Base-by-base conservation (phyloP, 2,329 filamentous ascomycete genomes). In the Aspergillus ruber region DNA sequence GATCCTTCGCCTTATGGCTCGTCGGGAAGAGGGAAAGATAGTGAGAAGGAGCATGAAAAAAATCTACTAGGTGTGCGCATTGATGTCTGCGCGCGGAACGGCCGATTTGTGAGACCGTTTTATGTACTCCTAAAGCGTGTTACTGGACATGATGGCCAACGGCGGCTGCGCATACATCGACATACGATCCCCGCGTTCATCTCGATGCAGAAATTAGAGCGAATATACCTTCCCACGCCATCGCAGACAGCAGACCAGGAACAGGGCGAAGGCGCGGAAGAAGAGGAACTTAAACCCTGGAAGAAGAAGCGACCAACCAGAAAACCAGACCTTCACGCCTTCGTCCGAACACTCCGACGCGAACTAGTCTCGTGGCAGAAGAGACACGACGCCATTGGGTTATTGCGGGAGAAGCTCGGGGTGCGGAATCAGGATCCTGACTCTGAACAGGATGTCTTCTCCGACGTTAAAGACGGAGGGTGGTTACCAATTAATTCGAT, bases 141-240 rank as follows among this genome's bases (percentile, higher is more conserved):
- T 6, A 54, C 25, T 4, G 15, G 40, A n/a, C 33, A 50, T 2
- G 56, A 53, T 6, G 53, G 56, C 7, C 48, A 47, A n/a, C 56
- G 57, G 32, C 47, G 56, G 12, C 45, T 71, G 4, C 54, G 56
- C 2, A 63, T 75, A 5, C 62, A 74, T 49, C 60, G 65, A 12
- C 72, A 74, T 55, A 74, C 72, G 0, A 66, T 74, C n/a, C 72
- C 72, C 4, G 58, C 65, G 0, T 71, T 74, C 45, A 71, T 75
- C 15, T 62, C 71, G 0, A 47, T 74, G 8, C 50, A 63, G 8
- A 63, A 62, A 29, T 55, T 74, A 8, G 69, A 69, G 52, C 50
- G 58, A 13, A 52, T 55, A 12, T 73, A 69, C 52, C 61, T 74
- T 2, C 55, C 62, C 5, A 18, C 51, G 4, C 50, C 57, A 2